A percentile compares a stretch with the other conserved stretches of the same genome.
phyloP scores from a whole-genome alignment of 31 red algal genomes.

The Odonthalia washingtoniensis region DNA sequence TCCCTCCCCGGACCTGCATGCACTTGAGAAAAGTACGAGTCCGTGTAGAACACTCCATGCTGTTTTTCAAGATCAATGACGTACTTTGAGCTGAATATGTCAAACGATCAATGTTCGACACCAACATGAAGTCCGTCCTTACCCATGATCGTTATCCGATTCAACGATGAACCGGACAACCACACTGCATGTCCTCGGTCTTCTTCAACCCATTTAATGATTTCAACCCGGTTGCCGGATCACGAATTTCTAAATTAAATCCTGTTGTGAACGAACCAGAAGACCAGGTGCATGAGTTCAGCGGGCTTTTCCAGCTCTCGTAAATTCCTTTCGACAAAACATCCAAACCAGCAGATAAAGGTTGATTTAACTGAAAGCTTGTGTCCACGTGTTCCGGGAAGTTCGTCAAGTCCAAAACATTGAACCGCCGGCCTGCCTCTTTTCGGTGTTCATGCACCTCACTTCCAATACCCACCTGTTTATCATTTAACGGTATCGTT shows the following conservation, averaged over 20 bases:
- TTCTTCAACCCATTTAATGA: background rate
- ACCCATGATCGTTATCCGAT: background rate
- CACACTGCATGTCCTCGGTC: background rate
- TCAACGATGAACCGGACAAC: background rate
- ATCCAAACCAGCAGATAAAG: background rate
- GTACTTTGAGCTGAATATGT: background rate
- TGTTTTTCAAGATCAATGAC: background rate
- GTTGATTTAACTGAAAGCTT: background rate
- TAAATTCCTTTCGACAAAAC: slow-evolving; percentile 21
- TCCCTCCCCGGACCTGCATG: background rate
- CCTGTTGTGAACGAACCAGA: background rate
- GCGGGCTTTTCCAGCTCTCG: slow-evolving; percentile 41
- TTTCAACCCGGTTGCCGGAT: background rate
- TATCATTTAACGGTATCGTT: background rate
- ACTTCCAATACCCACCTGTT: background rate
- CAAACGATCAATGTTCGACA: background rate
- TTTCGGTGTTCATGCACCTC: slow-evolving; percentile 7
- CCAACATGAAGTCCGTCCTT: background rate
- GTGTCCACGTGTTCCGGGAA: background rate
- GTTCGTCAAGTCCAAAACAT: background rate
- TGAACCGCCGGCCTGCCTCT: slow-evolving; percentile 27
- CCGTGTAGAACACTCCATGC: slow-evolving; percentile 22
- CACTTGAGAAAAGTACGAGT: background rate
- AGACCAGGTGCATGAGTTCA: slow-evolving; percentile 37
- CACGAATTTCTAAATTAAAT: background rate